Evolutionary conservation across 306 rosid species (phyloP), one percentile per base, ranked within the genome.

Genomic region (Citrullus colocynthis): DNA sequence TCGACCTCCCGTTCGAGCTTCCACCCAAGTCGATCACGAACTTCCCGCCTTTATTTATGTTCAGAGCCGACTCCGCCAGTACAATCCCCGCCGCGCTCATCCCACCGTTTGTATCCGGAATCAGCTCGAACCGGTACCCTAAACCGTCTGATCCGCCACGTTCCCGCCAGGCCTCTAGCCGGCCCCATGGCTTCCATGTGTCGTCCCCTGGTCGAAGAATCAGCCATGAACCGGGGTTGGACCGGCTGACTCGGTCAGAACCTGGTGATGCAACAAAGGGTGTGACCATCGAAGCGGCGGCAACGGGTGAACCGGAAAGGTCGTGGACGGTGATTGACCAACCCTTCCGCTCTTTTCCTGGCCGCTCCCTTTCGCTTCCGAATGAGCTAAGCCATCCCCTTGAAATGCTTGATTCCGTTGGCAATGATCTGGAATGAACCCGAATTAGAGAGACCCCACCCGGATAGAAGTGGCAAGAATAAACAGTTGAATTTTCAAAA

Each of bases 121-220:
- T 81, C 1, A 90, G 89, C 71, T 90, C 92, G 0, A 90, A 90
- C 1, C 96, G 84, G 36, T 81, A 90, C 0, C 96, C 96, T 2
- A 90, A 81, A 0, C 91, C 91, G 9, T 90, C 92, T 6, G 92
- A 88, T 13, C 89, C 83, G 0, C 96, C 91, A 0, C 96, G 89
- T 58, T 90, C 96, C 8, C 96, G 96, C 96, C 96, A 90, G 0
- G 96, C 96, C 65, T 90, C 91, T 15, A 90, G 88, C 11, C 86
- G 79, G 15, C 96, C 96, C 96, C 92, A 88, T 0, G 96, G 92
- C 63, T 88, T 88, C 96, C 96, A 90, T 0, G 92, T 90, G 9
- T 87, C 88, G 0, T 85, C 96, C 0, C 92, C 92, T 0, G 96
- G 96, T 0, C 96, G 88, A 18, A 90, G 89, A 44, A 90, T 90